Evolutionary conservation across 192 early-diverging fungal genomes (phyloP), one percentile per base, ranked within the genome.

Genomic region (Linnemannia hyalina): DNA sequence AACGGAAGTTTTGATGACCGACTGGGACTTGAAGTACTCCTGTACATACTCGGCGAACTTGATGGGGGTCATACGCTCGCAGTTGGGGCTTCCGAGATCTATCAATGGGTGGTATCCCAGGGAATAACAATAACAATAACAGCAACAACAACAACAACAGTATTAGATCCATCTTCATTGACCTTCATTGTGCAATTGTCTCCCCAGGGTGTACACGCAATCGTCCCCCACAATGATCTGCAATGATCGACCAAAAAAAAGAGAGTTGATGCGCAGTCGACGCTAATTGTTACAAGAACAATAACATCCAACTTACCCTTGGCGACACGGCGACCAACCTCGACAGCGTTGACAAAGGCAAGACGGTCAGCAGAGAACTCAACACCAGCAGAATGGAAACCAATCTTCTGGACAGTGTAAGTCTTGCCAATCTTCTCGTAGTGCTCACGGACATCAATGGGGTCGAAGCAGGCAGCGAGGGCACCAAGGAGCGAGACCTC

Each of bases 11-110:
- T 92, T 90, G 44, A 97, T 89, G 11, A 86, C 89, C 0, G 89
- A 81, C 23, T 91, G 63, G 42, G 80, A 81, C 57, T 92, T 89
- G 78, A 96, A 95, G n/a, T 92, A 90, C n/a, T 38, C 68, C 29
- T 91, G 85, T 60, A 97, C 92, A 80, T 94, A 94, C 71, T 93
- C 90, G 6, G 94, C 93, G 74, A 95, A 94, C 35, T 89, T 91
- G 77, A 93, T 90, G 22, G 97, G 97, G 15, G 96, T 93, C 95
- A 97, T 96, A n/a, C 95, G 92, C 83, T 97, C 96, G 26, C 96
- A 94, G 85, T 95, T 96, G 68, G 94, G 94, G 69, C 94, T 94
- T 75, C 96, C 96, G 74, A 97, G 93, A 89, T 97, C 97, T 88
- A 90, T 32, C 29, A 8, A 20, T 15, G 49, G 20, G 49, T 18